Conservation (phyloP, 2,329 filamentous ascomycete species). For the Colletotrichum viniferum region DNA sequence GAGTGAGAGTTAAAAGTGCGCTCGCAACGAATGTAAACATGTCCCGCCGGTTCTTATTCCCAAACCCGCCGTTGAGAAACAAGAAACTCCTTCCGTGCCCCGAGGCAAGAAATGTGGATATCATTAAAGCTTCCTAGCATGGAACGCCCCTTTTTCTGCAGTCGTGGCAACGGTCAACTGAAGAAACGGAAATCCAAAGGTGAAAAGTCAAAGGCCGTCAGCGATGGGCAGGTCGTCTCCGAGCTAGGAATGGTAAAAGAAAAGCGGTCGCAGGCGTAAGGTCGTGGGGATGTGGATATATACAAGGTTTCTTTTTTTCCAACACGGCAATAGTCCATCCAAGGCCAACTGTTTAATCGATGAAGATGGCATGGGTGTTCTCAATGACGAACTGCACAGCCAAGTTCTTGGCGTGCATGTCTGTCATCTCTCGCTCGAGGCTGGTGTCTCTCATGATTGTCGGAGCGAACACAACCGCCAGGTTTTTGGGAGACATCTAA, state of each 20-base stretch:
- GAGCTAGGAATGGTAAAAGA: not conserved
- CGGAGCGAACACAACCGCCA: constrained; percentile 96
- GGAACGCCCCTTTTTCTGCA: not conserved
- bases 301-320: constrained; percentile 14
- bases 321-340: not conserved
- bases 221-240: not conserved
- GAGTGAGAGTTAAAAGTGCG: constrained; percentile 1
- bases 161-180: not conserved
- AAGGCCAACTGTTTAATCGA: constrained; percentile 37
- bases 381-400: constrained; percentile 94
- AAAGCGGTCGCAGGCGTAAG: constrained; percentile 4
- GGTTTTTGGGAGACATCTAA: constrained; percentile 93
- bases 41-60: not conserved
- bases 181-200: constrained; percentile 3
- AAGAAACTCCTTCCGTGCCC: constrained; percentile 14
- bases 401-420: constrained; percentile 91
- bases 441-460: constrained; percentile 94
- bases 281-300: constrained; percentile 17
- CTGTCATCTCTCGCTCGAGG: constrained; percentile 92
- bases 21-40: constrained; percentile 3
- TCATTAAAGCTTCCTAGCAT: constrained; percentile 20
- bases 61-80: constrained; percentile 11
- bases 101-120: constrained; percentile 20
- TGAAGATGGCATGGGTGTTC: constrained; percentile 83
- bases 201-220: not conserved